Percentiles rank a stretch among this genome's conserved stretches.
These are phyloP conservation scores for Ascochyta lentis DNA, from an alignment of 2,329 filamentous ascomycete genomes.

Conservation along the genomic window DNA sequence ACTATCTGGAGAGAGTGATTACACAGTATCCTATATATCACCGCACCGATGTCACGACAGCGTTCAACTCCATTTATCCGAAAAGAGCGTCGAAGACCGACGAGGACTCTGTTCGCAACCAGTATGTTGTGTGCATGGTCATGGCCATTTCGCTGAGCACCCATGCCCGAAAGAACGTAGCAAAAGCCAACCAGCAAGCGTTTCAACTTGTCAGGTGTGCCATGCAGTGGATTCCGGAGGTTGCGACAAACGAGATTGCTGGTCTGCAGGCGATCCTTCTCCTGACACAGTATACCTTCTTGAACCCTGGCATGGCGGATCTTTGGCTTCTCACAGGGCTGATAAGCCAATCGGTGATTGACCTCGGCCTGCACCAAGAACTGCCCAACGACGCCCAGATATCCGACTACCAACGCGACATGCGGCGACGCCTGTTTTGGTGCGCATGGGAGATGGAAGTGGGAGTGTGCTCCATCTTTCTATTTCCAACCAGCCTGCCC, in stretches of 20 bases:
- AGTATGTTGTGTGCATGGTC: constrained; percentile 47
- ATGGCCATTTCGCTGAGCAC: constrained; percentile 48
- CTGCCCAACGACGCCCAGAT: constrained; percentile 38
- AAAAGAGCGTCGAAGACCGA: constrained; percentile 30
- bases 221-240: constrained; percentile 46
- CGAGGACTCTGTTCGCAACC: constrained; percentile 38
- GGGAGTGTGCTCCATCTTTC: constrained; percentile 44
- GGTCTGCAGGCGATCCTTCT: constrained; percentile 46
- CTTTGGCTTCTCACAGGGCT: constrained; percentile 47
- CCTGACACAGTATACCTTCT: constrained; percentile 45
- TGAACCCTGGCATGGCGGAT: constrained; percentile 47
- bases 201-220: constrained; percentile 44
- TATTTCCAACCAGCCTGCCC: constrained; percentile 41
- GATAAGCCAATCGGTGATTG: constrained; percentile 46
- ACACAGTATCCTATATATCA: constrained; percentile 50
- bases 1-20: constrained; percentile 44
- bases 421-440: constrained; percentile 48
- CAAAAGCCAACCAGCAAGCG: constrained; percentile 42
- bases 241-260: constrained; percentile 45
- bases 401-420: constrained; percentile 43
- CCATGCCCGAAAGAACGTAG: constrained; percentile 43
- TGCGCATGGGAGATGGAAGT: constrained; percentile 50
- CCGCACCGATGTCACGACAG: constrained; percentile 40
- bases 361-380: constrained; percentile 47
- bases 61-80: constrained; percentile 44